Percentiles rank a stretch among this genome's conserved stretches.
These are phyloP conservation scores for Kondoa malvinella DNA, from an alignment of 768 basidiomycete species.

Conservation along the genomic window DNA sequence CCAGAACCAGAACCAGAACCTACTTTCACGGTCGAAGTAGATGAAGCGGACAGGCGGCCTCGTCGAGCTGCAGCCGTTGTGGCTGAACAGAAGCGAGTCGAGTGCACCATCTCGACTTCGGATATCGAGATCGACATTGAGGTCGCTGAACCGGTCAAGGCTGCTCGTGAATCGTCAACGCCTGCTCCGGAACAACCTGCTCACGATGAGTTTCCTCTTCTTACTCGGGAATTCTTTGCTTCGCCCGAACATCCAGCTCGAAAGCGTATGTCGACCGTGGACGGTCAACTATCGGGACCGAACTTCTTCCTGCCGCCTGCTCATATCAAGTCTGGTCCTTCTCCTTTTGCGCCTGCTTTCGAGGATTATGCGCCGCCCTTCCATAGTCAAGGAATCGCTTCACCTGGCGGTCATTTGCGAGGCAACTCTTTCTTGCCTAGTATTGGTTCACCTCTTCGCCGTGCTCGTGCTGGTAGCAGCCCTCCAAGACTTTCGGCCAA, in stretches of 20 bases:
- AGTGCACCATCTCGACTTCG: not conserved
- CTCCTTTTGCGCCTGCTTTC: not conserved
- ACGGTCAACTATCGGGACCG: not conserved
- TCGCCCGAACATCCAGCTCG: not conserved
- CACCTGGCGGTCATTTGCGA: not conserved
- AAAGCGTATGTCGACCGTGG: not conserved
- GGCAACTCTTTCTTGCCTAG: not conserved
- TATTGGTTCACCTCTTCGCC: slow-evolving; percentile 3
- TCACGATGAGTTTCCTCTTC: not conserved
- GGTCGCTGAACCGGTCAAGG: not conserved
- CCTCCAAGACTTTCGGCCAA: not conserved
- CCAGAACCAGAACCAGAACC: not conserved
- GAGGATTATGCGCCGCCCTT: not conserved
- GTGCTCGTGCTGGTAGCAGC: slow-evolving; percentile 4
- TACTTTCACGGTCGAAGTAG: not conserved
- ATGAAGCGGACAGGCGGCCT: not conserved
- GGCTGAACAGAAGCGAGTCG: not conserved
- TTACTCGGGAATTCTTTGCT: not conserved
- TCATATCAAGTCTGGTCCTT: not conserved
- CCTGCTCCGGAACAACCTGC: not conserved
- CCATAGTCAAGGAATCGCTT: not conserved
- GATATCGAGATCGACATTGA: not conserved
- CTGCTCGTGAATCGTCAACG: not conserved
- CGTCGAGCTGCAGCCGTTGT: not conserved
- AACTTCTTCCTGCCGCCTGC: not conserved